A percentile compares a stretch with the other conserved stretches of the same genome.
Conservation (phyloP, 2,329 filamentous ascomycete species). For the Magnaporthiopsis poae region DNA sequence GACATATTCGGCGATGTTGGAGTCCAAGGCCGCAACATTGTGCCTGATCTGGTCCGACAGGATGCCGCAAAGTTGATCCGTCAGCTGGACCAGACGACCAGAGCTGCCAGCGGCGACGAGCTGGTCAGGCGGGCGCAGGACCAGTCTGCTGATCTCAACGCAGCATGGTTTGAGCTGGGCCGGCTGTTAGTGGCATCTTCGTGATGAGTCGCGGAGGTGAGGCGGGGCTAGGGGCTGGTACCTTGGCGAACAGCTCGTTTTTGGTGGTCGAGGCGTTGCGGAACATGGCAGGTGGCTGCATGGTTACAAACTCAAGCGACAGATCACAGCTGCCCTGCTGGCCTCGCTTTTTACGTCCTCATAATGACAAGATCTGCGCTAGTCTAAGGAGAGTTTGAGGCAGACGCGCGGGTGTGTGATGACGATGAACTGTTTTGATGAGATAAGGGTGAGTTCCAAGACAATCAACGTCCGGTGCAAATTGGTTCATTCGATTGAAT, state of each 20-base stretch:
- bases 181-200: neutral
- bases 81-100: conserved; percentile 31
- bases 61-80: conserved; percentile 34
- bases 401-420: neutral
- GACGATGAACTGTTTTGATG: neutral
- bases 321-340: neutral
- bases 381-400: neutral
- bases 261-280: conserved; percentile 17
- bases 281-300: conserved; percentile 10
- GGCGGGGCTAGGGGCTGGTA: conserved; percentile 1
- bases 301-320: conserved; percentile 1
- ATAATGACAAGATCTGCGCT: neutral
- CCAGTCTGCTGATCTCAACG: conserved; percentile 48
- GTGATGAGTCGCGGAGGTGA: neutral
- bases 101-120: conserved; percentile 28
- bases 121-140: conserved; percentile 34
- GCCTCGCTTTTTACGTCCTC: neutral
- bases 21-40: conserved; percentile 51
- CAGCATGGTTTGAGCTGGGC: conserved; percentile 53
- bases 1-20: conserved; percentile 81
- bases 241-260: conserved; percentile 19
- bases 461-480: neutral
- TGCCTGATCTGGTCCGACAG: conserved; percentile 33
- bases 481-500: neutral
- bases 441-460: neutral